Conservation (phyloP, 495 filamentous ascomycete species). For the Penicillium bovifimosum region DNA sequence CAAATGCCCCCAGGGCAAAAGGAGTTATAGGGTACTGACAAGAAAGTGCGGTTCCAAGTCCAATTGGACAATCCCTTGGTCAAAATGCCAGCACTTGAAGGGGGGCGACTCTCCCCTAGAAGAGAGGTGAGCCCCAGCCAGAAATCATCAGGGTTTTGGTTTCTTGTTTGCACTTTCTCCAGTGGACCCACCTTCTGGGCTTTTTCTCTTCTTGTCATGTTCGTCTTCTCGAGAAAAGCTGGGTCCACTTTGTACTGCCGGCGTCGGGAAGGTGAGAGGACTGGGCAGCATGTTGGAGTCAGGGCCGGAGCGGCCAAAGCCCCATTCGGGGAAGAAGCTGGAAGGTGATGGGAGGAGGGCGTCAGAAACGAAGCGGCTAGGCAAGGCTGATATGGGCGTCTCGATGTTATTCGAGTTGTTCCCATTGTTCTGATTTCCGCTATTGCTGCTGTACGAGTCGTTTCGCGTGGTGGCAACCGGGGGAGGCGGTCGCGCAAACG, state of each 20-base stretch:
- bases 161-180: slow-evolving; percentile 42
- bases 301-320: slow-evolving; percentile 55
- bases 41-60: slow-evolving; percentile 5
- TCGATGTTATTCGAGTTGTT: slow-evolving; percentile 75
- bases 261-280: slow-evolving; percentile 87
- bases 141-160: slow-evolving; percentile 34
- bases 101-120: background rate
- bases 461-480: slow-evolving; percentile 34
- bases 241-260: slow-evolving; percentile 65
- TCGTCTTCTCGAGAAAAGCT: slow-evolving; percentile 60
- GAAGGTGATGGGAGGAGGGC: slow-evolving; percentile 81
- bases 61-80: slow-evolving; percentile 9
- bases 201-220: slow-evolving; percentile 50
- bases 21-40: slow-evolving; percentile 1
- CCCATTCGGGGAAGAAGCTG: slow-evolving; percentile 91
- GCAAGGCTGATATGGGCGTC: slow-evolving; percentile 95
- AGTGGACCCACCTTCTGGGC: slow-evolving; percentile 40
- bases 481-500: slow-evolving; percentile 82
- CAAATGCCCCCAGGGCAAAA: slow-evolving; percentile 3
- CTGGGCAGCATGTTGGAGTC: slow-evolving; percentile 82
- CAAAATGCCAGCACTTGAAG: background rate
- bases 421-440: slow-evolving; percentile 57
- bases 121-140: background rate
- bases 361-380: slow-evolving; percentile 81
- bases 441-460: slow-evolving; percentile 51